These are phyloP conservation scores for Sclerotinia minor DNA, from an alignment of 2,329 filamentous ascomycete genomes.

Conservation along the genomic window DNA sequence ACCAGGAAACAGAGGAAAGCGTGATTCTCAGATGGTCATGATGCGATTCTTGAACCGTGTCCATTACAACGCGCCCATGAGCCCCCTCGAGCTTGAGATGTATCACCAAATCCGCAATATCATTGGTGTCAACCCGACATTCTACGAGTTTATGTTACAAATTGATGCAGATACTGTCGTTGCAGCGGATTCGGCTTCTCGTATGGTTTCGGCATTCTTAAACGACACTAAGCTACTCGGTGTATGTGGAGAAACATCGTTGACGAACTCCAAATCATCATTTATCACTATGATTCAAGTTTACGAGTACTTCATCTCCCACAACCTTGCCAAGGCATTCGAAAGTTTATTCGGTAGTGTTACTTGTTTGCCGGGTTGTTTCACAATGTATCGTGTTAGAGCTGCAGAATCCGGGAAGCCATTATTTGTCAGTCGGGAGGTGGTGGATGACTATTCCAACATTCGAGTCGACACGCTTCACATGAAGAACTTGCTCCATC, in stretches of 20 bases:
- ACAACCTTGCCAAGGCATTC: slow-evolving; percentile 95
- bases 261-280: slow-evolving; percentile 90
- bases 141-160: slow-evolving; percentile 95
- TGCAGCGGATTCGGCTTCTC: slow-evolving; percentile 82
- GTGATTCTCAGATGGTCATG: slow-evolving; percentile 96
- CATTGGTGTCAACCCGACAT: slow-evolving; percentile 96
- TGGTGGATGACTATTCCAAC: slow-evolving; percentile 83
- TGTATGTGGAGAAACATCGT: slow-evolving; percentile 88
- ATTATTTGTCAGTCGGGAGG: slow-evolving; percentile 89
- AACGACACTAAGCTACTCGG: slow-evolving; percentile 92
- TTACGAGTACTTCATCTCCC: slow-evolving; percentile 99
- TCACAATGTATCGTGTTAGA: slow-evolving; percentile 97
- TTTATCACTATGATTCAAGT: slow-evolving; percentile 99
- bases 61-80: slow-evolving; percentile 97
- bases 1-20: slow-evolving; percentile 96
- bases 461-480: slow-evolving; percentile 97
- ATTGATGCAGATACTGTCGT: slow-evolving; percentile 98
- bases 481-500: slow-evolving; percentile 96
- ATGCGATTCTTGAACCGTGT: slow-evolving; percentile 99
- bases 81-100: slow-evolving; percentile 93
- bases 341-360: slow-evolving; percentile 96
- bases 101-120: slow-evolving; percentile 99
- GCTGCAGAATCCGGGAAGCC: slow-evolving; percentile 94
- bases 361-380: slow-evolving; percentile 97
- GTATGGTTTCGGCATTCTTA: slow-evolving; percentile 88